Percentiles rank a stretch among this genome's conserved stretches.
These are phyloP conservation scores for Podospora conica DNA, from an alignment of 495 filamentous ascomycete species.

Conservation along the genomic window DNA sequence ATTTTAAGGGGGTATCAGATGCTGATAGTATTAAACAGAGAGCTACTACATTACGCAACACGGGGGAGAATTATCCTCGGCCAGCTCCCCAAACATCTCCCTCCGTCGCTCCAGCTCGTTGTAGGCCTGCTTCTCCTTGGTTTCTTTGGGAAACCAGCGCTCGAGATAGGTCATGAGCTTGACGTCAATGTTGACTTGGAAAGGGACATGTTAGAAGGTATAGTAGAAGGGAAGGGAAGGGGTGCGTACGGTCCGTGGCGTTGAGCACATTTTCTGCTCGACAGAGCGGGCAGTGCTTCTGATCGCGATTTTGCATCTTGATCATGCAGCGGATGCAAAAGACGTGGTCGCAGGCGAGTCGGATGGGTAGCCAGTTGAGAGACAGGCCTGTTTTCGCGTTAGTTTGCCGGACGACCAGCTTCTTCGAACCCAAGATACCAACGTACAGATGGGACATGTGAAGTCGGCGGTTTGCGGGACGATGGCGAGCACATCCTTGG, in stretches of 20 bases:
- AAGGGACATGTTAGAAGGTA: background rate
- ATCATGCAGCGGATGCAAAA: conserved; percentile 71
- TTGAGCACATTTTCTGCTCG: conserved; percentile 52
- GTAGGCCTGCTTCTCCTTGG: conserved; percentile 54
- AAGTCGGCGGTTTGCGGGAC: conserved; percentile 70
- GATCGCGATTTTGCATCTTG: conserved; percentile 56
- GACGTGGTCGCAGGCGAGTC: conserved; percentile 57
- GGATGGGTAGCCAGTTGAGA: conserved; percentile 60
- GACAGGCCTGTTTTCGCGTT: conserved; percentile 31
- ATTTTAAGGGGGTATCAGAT: background rate
- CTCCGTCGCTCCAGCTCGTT: conserved; percentile 49
- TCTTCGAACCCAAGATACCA: background rate
- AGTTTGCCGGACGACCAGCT: background rate
- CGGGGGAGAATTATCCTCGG: conserved; percentile 38
- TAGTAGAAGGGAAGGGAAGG: background rate
- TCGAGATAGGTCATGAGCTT: conserved; percentile 36
- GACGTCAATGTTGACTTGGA: conserved; percentile 53
- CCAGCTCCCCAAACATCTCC: conserved; percentile 48
- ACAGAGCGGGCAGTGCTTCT: conserved; percentile 61
- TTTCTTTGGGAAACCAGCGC: conserved; percentile 62
- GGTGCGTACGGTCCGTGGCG: conserved; percentile 48
- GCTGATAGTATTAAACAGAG: background rate
- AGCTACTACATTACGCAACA: conserved; percentile 35
- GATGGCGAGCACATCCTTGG: conserved; percentile 53
- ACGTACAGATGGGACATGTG: conserved; percentile 62